These are phyloP conservation scores for Xanthoparmelia taractica DNA, from an alignment of 495 filamentous ascomycete species.

Conservation along the genomic window DNA sequence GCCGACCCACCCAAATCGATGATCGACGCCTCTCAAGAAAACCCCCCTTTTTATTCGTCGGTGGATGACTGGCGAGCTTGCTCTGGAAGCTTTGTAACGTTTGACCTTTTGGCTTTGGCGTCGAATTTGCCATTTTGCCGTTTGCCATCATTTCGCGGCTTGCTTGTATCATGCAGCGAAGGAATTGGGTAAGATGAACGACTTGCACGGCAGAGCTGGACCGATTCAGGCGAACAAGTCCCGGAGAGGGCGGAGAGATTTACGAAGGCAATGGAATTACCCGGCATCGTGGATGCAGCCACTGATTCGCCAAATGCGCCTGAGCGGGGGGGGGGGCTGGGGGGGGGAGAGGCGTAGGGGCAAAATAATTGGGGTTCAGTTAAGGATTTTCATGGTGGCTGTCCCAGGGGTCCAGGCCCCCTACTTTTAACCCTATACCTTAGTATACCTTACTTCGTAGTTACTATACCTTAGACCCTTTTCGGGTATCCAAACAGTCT, in stretches of 20 bases:
- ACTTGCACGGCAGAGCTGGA: background rate
- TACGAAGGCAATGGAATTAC: background rate
- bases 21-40: background rate
- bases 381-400: background rate
- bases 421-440: too few species aligned
- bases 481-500: too few species aligned
- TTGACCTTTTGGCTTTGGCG: background rate
- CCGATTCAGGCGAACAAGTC: slow-evolving; percentile 6
- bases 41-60: background rate
- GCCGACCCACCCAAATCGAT: slow-evolving; percentile 2
- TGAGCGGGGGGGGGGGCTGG: background rate
- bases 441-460: background rate
- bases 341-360: background rate
- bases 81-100: background rate
- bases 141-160: background rate
- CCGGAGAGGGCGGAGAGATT: background rate
- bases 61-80: background rate
- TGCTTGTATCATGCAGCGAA: background rate
- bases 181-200: background rate
- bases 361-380: background rate
- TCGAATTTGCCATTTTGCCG: background rate
- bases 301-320: slow-evolving; percentile 2
- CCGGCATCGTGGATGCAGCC: background rate
- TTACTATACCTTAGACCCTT: background rate
- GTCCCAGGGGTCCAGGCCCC: slow-evolving; percentile 1